Percentiles rank a stretch among this genome's conserved stretches.
These are phyloP conservation scores for Phascolomyces articulosus DNA, from an alignment of 371 early-diverging fungal species.

Conservation along the genomic window DNA sequence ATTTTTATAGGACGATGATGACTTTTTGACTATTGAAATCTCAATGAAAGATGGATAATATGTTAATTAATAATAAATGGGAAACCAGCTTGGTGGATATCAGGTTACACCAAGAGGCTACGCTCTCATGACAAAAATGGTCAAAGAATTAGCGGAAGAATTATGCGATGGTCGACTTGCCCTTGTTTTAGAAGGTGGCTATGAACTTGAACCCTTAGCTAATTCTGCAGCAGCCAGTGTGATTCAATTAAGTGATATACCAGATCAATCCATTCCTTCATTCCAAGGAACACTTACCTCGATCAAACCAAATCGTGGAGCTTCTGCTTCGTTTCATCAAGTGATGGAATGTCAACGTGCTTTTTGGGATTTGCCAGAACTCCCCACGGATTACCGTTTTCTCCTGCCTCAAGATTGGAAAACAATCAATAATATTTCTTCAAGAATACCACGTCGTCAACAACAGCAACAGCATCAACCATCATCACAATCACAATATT, in stretches of 20 bases:
- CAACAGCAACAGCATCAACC: neutral
- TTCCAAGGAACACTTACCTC: constrained; percentile 41
- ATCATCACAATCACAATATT: no score
- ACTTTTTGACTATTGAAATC: no score
- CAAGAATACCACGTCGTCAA: constrained; percentile 19
- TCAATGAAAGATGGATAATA: no score
- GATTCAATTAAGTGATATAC: constrained; percentile 26
- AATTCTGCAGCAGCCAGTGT: constrained; percentile 44
- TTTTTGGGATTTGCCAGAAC: constrained; percentile 53
- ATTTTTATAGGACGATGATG: no score
- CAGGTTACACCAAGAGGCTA: constrained; percentile 59
- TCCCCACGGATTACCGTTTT: constrained; percentile 48
- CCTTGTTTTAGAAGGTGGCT: constrained; percentile 53
- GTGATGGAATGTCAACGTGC: constrained; percentile 46
- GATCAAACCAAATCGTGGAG: constrained; percentile 57
- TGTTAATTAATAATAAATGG: no score
- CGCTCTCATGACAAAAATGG: constrained; percentile 60
- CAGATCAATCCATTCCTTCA: neutral
- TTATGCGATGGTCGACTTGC: constrained; percentile 54
- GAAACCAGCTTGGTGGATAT: constrained; percentile 57
- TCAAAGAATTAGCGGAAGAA: constrained; percentile 52
- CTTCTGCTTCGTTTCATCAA: constrained; percentile 44
- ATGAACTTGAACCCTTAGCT: constrained; percentile 47
- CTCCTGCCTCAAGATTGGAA: constrained; percentile 58
- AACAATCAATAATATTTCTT: constrained; percentile 53